Conservation (phyloP, 805 yeast genomes). For the Wickerhamomyces hampshirensis region DNA sequence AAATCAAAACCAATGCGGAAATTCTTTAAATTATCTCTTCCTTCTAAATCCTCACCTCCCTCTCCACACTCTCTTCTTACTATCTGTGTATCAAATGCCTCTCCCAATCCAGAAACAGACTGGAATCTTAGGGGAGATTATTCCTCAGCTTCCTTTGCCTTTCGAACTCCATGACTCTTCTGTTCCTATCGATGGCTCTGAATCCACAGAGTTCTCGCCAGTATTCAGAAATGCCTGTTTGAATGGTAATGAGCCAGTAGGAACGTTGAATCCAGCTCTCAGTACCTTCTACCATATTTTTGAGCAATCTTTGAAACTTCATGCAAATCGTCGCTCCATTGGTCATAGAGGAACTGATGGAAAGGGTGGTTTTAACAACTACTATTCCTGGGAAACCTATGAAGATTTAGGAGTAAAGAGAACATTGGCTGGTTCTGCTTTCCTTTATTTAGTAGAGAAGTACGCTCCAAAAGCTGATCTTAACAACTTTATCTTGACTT, state of each 20-base stretch:
- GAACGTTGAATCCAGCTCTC: conserved; percentile 38
- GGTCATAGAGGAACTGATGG: conserved; percentile 37
- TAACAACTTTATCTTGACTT: conserved; percentile 44
- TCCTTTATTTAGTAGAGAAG: conserved; percentile 37
- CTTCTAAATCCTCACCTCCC: too few species aligned
- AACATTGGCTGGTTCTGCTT: conserved; percentile 50
- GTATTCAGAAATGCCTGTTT: conserved; percentile 42
- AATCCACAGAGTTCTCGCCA: conserved; percentile 42
- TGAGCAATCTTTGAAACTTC: conserved; percentile 33
- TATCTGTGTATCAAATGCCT: background rate
- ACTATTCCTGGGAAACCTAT: conserved; percentile 42
- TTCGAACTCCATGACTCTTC: conserved; percentile 18
- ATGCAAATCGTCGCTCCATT: conserved; percentile 37
- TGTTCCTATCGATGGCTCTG: conserved; percentile 19
- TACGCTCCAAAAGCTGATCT: conserved; percentile 29
- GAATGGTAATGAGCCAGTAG: conserved; percentile 27
- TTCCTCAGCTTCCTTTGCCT: conserved; percentile 15
- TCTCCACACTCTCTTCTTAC: too few species aligned
- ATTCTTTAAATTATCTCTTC: too few species aligned
- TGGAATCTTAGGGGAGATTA: conserved; percentile 12
- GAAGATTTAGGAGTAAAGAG: conserved; percentile 38
- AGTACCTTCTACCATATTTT: conserved; percentile 42
- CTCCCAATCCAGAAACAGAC: background rate
- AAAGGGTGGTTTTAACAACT: conserved; percentile 33
- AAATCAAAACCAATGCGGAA: too few species aligned